Conservation (phyloP, 2,329 filamentous ascomycete species). For the Ascocoryne sarcoides region DNA sequence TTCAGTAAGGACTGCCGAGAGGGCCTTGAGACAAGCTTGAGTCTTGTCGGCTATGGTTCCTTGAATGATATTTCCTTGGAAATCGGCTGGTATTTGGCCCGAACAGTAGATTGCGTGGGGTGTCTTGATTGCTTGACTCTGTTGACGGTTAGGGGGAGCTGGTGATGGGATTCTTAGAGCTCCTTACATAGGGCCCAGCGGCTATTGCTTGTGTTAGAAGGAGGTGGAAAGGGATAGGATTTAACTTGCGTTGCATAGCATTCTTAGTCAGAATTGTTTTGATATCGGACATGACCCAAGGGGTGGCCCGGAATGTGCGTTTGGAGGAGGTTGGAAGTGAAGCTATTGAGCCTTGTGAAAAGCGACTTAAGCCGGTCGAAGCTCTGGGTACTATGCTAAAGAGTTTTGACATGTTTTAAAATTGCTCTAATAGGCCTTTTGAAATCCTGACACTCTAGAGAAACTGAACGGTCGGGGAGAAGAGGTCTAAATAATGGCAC, state of each 20-base stretch:
- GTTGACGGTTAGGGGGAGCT: constrained; percentile 12
- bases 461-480: too few relatives aligned
- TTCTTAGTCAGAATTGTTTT: constrained; percentile 46
- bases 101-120: constrained; percentile 58
- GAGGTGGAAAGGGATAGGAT: neutral
- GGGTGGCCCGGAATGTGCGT: constrained; percentile 25
- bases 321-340: neutral
- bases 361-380: too few relatives aligned
- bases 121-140: constrained; percentile 62
- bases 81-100: constrained; percentile 34
- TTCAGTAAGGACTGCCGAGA: constrained; percentile 73
- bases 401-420: neutral
- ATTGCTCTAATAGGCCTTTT: neutral
- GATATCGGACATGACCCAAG: constrained; percentile 37
- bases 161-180: neutral
- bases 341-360: too few relatives aligned
- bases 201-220: constrained; percentile 32
- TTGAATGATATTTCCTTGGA: constrained; percentile 21
- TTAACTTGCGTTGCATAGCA: constrained; percentile 38
- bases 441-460: too few relatives aligned
- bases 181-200: constrained; percentile 51
- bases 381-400: constrained; percentile 1
- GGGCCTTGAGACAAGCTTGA: constrained; percentile 59
- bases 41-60: constrained; percentile 56
- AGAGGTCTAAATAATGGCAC: too few relatives aligned